Conservation (phyloP, 768 basidiomycete species). For the Tricholoma sp. region DNA sequence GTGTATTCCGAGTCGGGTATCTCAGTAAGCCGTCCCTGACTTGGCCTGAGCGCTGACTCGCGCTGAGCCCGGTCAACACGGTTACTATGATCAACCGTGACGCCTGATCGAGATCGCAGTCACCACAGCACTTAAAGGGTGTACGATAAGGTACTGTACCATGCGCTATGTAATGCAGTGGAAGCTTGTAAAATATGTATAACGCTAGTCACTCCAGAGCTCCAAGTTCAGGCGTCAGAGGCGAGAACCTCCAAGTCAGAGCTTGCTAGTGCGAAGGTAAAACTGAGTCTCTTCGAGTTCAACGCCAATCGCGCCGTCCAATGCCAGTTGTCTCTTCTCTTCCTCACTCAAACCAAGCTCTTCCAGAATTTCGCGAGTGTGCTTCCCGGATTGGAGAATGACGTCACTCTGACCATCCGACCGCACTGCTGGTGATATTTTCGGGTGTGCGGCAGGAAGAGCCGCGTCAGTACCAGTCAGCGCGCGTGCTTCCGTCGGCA, state of each 20-base stretch:
- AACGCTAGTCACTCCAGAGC: no score
- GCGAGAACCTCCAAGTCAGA: not conserved
- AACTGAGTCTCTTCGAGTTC: conserved; percentile 20
- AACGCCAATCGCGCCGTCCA: conserved; percentile 43
- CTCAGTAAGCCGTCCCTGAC: no score
- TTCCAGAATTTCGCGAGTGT: conserved; percentile 47
- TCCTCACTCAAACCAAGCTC: conserved; percentile 45
- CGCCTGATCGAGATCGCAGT: no score
- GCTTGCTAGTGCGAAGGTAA: not conserved
- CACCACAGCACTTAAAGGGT: no score
- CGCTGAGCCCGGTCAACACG: no score
- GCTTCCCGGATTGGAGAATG: conserved; percentile 41
- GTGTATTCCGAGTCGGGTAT: no score
- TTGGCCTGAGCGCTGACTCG: no score
- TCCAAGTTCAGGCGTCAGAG: no score
- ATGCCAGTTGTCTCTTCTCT: conserved; percentile 34
- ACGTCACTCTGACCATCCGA: conserved; percentile 9
- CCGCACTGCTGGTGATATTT: conserved; percentile 19
- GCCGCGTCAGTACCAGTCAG: conserved; percentile 30
- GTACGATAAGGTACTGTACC: no score
- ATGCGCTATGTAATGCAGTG: no score
- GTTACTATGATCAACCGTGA: no score
- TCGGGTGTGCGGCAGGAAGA: conserved; percentile 51
- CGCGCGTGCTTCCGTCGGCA: conserved; percentile 53
- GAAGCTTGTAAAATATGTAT: no score